Conservation (phyloP, 352 stramenopile genomes). For the Halophytophthora batemanensis region DNA sequence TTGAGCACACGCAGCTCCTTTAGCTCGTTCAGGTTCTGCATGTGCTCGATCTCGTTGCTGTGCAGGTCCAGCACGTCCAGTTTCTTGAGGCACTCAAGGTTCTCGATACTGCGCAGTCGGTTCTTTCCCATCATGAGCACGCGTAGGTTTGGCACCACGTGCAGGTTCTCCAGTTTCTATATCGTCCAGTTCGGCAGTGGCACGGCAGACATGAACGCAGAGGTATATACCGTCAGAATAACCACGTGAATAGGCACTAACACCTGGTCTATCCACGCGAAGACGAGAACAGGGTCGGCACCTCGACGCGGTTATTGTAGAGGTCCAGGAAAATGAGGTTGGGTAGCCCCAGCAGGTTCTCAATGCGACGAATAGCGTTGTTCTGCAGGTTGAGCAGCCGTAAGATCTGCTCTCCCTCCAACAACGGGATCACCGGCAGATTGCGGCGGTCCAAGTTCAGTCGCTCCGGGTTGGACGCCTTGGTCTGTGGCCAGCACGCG, state of each 20-base stretch:
- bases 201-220: not conserved
- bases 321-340: constrained; percentile 93
- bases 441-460: constrained; percentile 90
- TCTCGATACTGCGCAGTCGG: constrained; percentile 73
- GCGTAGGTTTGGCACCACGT: constrained; percentile 76
- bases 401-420: constrained; percentile 89
- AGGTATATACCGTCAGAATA: not conserved
- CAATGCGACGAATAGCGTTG: constrained; percentile 84
- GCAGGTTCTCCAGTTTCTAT: constrained; percentile 76
- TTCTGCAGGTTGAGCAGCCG: constrained; percentile 91
- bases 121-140: constrained; percentile 94
- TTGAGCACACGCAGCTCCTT: constrained; percentile 90
- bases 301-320: constrained; percentile 91
- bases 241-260: not conserved
- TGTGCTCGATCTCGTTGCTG: constrained; percentile 87
- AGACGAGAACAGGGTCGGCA: constrained; percentile 11
- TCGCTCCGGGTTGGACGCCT: constrained; percentile 69
- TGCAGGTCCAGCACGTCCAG: constrained; percentile 93
- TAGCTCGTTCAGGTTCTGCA: constrained; percentile 86
- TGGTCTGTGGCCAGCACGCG: constrained; percentile 31
- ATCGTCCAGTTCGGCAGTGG: not conserved
- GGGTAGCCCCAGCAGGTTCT: constrained; percentile 78
- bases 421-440: constrained; percentile 67
- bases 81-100: constrained; percentile 81
- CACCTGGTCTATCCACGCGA: not conserved